phyloP scores from a whole-genome alignment of 2,329 filamentous ascomycete species.

The Alternaria burnsii region DNA sequence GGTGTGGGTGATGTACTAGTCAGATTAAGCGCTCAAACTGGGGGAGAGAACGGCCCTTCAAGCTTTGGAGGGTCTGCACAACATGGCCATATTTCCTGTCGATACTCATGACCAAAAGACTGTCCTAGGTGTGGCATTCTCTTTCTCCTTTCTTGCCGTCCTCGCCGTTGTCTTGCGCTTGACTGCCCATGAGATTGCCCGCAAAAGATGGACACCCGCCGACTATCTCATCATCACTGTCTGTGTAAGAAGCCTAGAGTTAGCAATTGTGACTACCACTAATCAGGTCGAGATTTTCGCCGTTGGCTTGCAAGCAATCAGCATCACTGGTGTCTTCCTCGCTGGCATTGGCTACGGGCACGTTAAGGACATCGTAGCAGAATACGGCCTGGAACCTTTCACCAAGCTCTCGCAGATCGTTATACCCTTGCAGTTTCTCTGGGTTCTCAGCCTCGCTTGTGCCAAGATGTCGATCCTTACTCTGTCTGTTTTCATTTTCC shows the following conservation, averaged over 20 bases:
- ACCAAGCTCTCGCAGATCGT: conserved; percentile 4
- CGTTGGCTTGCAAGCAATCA: background rate
- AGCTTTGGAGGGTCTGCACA: background rate
- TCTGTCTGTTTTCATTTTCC: background rate
- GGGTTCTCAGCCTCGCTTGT: conserved; percentile 3
- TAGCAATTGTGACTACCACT: background rate
- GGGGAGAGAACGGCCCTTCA: conserved; percentile 3
- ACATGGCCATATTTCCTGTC: background rate
- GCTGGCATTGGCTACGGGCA: conserved; percentile 8
- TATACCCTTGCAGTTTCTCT: conserved; percentile 3
- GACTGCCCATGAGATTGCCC: background rate
- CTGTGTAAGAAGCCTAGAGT: background rate
- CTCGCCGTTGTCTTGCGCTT: conserved; percentile 1
- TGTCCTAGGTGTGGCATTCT: background rate
- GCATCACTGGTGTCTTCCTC: background rate
- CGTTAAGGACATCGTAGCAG: background rate
- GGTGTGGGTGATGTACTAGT: background rate
- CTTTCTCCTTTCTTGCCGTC: background rate
- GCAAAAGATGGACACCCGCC: conserved; percentile 2
- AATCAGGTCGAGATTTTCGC: background rate
- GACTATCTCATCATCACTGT: conserved; percentile 5
- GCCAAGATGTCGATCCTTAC: conserved; percentile 3
- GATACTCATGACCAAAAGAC: conserved; percentile 3
- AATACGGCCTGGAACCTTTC: background rate
- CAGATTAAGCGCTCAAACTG: background rate